Conservation (phyloP, 257 asterid genomes). For the Lycium barbarum region DNA sequence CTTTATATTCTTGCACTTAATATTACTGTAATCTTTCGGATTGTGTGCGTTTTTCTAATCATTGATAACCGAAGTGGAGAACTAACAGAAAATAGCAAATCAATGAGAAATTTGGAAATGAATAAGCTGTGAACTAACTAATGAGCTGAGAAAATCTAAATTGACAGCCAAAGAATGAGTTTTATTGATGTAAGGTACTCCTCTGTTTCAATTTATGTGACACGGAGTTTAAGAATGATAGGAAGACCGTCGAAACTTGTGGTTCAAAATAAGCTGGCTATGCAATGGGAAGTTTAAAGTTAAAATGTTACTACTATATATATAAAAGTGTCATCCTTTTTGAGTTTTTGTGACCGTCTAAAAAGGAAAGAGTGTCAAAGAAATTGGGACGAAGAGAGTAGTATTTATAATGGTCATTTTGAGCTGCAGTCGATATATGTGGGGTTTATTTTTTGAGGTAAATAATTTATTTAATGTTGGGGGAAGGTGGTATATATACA, state of each 20-base stretch:
- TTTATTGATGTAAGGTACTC: background rate
- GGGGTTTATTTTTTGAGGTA: background rate
- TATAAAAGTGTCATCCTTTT: no score
- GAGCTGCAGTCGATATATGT: background rate
- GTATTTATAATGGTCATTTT: background rate
- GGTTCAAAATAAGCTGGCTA: no score
- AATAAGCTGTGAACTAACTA: background rate
- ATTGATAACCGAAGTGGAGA: background rate
- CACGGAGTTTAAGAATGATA: no score
- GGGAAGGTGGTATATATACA: background rate
- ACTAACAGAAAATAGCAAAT: background rate
- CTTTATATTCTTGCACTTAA: background rate
- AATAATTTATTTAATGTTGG: background rate
- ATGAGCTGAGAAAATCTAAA: background rate
- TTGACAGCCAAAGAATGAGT: background rate
- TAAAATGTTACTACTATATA: no score
- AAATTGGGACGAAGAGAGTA: background rate
- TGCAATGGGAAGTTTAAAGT: no score
- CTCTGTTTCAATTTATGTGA: no score
- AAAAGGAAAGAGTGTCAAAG: no score
- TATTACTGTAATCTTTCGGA: background rate
- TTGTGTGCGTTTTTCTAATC: background rate
- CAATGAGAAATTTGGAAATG: slow-evolving; percentile 14
- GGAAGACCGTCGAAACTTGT: no score
- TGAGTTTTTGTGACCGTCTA: no score